Evolutionary conservation across 2,329 filamentous ascomycete species (phyloP), one percentile per base, ranked within the genome.

Genomic region (Rhinocladiella mackenziei): DNA sequence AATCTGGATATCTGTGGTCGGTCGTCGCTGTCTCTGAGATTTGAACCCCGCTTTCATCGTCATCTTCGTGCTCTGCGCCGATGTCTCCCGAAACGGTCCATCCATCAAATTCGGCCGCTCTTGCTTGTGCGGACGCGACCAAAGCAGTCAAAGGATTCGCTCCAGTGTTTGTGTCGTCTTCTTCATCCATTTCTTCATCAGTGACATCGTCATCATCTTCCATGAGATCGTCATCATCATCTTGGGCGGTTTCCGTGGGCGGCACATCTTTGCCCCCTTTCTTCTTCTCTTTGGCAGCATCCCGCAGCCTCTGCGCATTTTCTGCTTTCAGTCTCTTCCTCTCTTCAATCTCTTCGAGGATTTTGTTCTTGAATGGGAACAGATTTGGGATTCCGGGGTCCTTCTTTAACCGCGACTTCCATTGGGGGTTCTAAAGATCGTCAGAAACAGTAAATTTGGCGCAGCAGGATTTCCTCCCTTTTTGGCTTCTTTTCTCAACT

Each of bases 361-460:
- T 78, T 74, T 85, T 89, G 66, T 96, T 89, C 73, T 98, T 98
- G 76, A 92, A 96, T 1, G 92, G 92, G 71, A 96, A 98, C 25
- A 96, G 71, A 63, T 97, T 98, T 29, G 92, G 92, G 51, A 98
- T 96, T 36, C 92, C 92, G 17, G 91, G 92, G 60, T 98, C 92
- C 73, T 97, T 98, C 79, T 96, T 97, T 57, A 95, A 65, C 66
- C 89, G 86, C 48, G 88, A 89, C 58, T 86, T 81, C 89, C 92
- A 97, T 86, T 95, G 81, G 23, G 92, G 91, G 66, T 96, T 95
- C 80, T 80, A 51, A 3, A 26, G 29, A 18, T 15, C 17, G 20
- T 30, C 19, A 45, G 35, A n/a, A 18, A 20, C 13, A 2, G 20
- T 9, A 25, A 4, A 6, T 4, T 11, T 15, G 4, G 11, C 9